Evolutionary conservation across 78 protist genomes (phyloP).

Genomic region (Protostelium mycophagum): DNA sequence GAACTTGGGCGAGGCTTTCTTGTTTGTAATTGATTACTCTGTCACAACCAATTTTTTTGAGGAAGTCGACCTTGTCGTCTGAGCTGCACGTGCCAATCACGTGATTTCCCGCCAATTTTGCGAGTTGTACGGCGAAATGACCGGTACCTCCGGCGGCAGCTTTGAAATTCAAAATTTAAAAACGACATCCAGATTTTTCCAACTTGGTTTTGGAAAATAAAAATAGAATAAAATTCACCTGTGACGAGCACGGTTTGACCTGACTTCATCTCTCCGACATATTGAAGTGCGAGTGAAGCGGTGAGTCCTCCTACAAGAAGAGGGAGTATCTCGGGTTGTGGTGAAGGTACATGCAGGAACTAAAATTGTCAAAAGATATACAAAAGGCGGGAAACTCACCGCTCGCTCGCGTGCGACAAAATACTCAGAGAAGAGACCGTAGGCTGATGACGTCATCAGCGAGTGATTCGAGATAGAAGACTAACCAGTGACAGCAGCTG

Average conservation of each 20-base stretch:
- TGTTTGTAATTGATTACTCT: constrained; percentile 40
- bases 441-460: not conserved
- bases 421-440: not conserved
- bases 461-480: not conserved
- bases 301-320: constrained; percentile 28
- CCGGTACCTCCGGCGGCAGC: constrained; percentile 64
- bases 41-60: constrained; percentile 16
- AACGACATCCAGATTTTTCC: no score
- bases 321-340: not conserved
- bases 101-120: constrained; percentile 28
- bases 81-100: constrained; percentile 53
- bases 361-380: not conserved
- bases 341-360: not conserved
- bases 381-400: not conserved
- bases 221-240: not conserved
- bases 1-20: constrained; percentile 23
- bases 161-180: no score
- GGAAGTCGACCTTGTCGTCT: constrained; percentile 17
- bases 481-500: not conserved
- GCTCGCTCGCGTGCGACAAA: not conserved
- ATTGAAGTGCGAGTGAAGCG: constrained; percentile 35
- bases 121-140: constrained; percentile 46
- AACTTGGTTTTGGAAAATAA: not conserved
- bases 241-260: not conserved
- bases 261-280: not conserved